Conservation (phyloP, 176 grass and related monocot species). For the Pontederia paniculata region DNA sequence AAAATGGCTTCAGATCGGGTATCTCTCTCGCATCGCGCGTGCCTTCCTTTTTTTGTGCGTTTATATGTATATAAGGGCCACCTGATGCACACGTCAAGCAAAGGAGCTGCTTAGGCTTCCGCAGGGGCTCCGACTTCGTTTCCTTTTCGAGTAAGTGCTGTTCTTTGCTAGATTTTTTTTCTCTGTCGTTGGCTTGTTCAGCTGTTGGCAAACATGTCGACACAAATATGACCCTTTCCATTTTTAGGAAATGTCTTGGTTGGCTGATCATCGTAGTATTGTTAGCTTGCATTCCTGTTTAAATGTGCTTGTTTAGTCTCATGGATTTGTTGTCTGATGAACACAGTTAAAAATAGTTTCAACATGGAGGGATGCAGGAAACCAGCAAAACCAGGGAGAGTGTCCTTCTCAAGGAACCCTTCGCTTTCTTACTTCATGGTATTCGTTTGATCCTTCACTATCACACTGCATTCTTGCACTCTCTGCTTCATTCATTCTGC, state of each 20-base stretch:
- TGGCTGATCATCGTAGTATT: neutral
- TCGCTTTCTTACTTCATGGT: slow-evolving; percentile 36
- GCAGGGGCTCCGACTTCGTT: neutral
- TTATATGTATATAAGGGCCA: neutral
- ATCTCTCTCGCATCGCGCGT: neutral
- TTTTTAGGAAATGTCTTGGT: neutral
- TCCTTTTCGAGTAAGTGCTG: slow-evolving; percentile 8
- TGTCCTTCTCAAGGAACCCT: slow-evolving; percentile 48
- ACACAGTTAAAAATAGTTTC: neutral
- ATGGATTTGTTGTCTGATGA: neutral
- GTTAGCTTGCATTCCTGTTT: neutral
- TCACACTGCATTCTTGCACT: neutral
- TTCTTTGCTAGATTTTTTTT: neutral
- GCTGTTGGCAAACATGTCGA: neutral
- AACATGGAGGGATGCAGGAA: slow-evolving; percentile 57
- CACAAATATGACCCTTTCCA: neutral
- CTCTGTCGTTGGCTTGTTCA: neutral
- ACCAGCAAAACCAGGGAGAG: slow-evolving; percentile 46
- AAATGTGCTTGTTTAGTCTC: neutral
- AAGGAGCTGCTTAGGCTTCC: neutral
- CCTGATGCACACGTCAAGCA: neutral
- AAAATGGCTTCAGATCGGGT: too few species aligned
- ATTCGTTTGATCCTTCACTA: slow-evolving; percentile 7
- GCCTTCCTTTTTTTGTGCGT: neutral
- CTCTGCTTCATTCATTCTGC: neutral